Evolutionary conservation across 1,139 yeast genomes (phyloP).

Genomic region (Scheffersomyces insectosa): DNA sequence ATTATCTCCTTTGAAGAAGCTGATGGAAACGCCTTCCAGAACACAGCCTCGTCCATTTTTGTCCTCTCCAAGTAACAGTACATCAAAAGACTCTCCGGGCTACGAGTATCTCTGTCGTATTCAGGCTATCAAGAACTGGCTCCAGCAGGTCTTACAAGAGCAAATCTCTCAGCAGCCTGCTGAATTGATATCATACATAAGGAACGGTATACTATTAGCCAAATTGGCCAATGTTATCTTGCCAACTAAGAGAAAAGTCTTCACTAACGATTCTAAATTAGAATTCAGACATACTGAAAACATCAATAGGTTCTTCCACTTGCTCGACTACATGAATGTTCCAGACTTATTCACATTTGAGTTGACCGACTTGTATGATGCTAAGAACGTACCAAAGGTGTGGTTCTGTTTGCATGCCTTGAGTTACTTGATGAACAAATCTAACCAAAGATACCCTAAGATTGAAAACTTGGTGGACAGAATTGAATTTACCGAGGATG

Average conservation of each 20-base stretch:
- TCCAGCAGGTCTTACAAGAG: constrained; percentile 49
- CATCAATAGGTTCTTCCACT: constrained; percentile 78
- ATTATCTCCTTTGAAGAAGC: constrained; percentile 17
- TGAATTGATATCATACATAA: constrained; percentile 53
- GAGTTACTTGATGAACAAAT: constrained; percentile 61
- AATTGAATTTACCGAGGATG: constrained; percentile 63
- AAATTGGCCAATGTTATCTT: constrained; percentile 72
- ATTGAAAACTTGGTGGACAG: constrained; percentile 66
- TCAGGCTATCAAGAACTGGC: constrained; percentile 72
- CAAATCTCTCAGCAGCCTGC: constrained; percentile 56
- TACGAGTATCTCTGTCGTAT: constrained; percentile 90
- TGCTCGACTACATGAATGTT: constrained; percentile 68
- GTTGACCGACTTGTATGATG: constrained; percentile 88
- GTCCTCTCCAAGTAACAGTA: constrained; percentile 28
- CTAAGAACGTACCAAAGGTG: constrained; percentile 90
- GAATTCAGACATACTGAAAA: constrained; percentile 94
- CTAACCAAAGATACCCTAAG: constrained; percentile 56
- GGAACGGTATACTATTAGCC: constrained; percentile 87
- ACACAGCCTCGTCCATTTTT: constrained; percentile 21
- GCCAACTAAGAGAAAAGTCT: constrained; percentile 58
- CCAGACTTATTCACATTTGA: constrained; percentile 90
- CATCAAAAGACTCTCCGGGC: constrained; percentile 37
- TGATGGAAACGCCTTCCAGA: constrained; percentile 14
- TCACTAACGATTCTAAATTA: constrained; percentile 49
- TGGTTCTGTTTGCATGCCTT: constrained; percentile 92